Conservation (phyloP, 2,329 filamentous ascomycete genomes). For the Acrodontium crateriforme region DNA sequence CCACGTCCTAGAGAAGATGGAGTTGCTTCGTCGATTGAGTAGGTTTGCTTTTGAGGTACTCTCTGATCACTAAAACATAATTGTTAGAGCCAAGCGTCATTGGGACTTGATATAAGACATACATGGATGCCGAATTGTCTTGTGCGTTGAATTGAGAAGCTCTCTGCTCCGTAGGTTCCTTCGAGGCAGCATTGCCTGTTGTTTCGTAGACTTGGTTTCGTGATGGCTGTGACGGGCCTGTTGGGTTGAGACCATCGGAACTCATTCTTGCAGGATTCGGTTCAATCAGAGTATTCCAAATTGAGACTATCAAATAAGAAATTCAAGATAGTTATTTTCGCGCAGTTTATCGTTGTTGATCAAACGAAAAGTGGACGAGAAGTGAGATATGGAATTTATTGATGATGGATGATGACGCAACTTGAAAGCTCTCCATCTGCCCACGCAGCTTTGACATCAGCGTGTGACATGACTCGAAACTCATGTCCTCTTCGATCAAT, state of each 20-base stretch:
- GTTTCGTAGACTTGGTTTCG: conserved; percentile 32
- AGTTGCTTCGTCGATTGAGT: conserved; percentile 22
- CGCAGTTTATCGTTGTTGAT: too few species aligned
- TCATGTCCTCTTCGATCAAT: too few species aligned
- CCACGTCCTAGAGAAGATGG: conserved; percentile 27
- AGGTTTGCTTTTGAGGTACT: conserved; percentile 24
- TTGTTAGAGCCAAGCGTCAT: neutral
- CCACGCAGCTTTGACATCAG: too few species aligned
- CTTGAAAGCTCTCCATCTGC: too few species aligned
- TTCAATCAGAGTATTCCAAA: too few species aligned
- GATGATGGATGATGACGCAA: too few species aligned
- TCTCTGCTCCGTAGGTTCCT: conserved; percentile 26
- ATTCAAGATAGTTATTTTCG: too few species aligned
- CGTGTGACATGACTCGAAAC: too few species aligned
- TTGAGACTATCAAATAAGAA: too few species aligned
- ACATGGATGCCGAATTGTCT: conserved; percentile 9
- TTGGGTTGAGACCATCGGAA: conserved; percentile 21
- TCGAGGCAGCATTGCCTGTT: conserved; percentile 31
- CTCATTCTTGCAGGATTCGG: conserved; percentile 3
- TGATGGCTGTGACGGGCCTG: conserved; percentile 31
- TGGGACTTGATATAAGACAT: conserved; percentile 3
- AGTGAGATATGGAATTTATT: too few species aligned
- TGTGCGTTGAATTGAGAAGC: conserved; percentile 23
- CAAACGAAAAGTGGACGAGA: too few species aligned
- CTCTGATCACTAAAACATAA: conserved; percentile 19